Conservation (phyloP, 2,329 filamentous ascomycete species). For the Fusarium camptoceras region DNA sequence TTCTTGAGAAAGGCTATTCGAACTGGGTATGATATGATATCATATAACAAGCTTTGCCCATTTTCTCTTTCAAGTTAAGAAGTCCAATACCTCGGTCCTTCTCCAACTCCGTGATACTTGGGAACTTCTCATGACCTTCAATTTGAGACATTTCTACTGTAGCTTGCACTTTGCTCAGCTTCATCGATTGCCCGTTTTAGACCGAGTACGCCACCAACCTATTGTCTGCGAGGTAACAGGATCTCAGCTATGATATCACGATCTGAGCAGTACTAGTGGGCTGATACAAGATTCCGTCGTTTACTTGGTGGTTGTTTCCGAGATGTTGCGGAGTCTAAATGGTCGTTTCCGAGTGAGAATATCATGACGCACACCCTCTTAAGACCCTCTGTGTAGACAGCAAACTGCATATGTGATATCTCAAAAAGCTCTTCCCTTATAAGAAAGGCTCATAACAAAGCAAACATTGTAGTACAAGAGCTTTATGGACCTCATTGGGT, state of each 20-base stretch:
- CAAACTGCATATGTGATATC: slow-evolving; percentile 13
- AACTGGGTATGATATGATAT: neutral
- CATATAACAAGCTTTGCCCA: neutral
- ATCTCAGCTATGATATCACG: neutral
- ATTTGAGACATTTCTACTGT: neutral
- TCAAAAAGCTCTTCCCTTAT: neutral
- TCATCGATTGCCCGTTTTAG: neutral
- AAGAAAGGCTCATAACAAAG: neutral
- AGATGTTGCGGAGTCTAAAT: neutral
- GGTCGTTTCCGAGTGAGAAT: neutral
- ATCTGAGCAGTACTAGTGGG: neutral
- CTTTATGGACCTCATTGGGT: slow-evolving; percentile 2
- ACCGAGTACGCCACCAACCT: slow-evolving; percentile 18
- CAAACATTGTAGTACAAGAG: neutral
- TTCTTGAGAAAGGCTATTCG: neutral
- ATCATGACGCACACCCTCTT: slow-evolving; percentile 11
- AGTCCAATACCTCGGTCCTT: neutral
- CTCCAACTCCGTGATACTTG: neutral
- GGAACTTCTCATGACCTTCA: neutral
- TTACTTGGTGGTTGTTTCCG: neutral
- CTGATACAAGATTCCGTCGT: neutral
- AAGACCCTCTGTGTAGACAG: neutral
- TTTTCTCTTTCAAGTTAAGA: neutral
- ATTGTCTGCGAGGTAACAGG: neutral
- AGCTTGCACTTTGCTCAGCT: neutral